A percentile compares a stretch with the other conserved stretches of the same genome.
phyloP scores from a whole-genome alignment of 306 rosid genomes.

The Delonix regia region DNA sequence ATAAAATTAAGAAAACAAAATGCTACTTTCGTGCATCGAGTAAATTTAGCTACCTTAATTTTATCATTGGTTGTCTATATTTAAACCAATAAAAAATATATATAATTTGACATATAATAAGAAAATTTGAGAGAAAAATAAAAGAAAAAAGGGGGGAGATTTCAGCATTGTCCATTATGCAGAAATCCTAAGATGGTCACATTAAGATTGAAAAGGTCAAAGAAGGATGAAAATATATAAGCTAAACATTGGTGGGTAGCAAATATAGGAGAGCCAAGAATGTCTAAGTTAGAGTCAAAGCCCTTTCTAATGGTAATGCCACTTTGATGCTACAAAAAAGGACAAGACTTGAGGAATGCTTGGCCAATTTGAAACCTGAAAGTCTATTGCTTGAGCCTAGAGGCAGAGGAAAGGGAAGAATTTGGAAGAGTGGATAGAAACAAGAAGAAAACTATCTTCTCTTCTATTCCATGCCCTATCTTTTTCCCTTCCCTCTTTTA shows the following conservation, averaged over 20 bases:
- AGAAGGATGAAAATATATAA: neutral
- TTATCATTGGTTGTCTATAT: too few species aligned
- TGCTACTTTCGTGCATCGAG: too few species aligned
- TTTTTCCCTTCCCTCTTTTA: neutral
- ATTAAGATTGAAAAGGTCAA: neutral
- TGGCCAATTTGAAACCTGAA: neutral
- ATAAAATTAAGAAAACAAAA: too few species aligned
- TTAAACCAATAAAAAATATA: too few species aligned
- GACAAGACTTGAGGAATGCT: neutral
- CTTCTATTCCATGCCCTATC: neutral
- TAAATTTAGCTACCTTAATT: too few species aligned
- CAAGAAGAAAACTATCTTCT: neutral
- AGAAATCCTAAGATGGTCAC: neutral
- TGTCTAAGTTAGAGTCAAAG: neutral
- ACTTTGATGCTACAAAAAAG: constrained; percentile 2
- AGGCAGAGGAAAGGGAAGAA: constrained; percentile 2
- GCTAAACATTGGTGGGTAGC: neutral
- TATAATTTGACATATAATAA: too few species aligned
- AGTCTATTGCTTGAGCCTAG: neutral
- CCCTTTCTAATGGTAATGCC: neutral
- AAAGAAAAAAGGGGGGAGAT: neutral
- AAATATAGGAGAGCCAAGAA: neutral
- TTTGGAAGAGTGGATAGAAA: neutral
- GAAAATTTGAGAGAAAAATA: too few species aligned
- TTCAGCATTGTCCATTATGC: neutral